These are phyloP conservation scores for Vitis amurensis DNA, from an alignment of 164 flowering plant genomes.

Conservation along the genomic window DNA sequence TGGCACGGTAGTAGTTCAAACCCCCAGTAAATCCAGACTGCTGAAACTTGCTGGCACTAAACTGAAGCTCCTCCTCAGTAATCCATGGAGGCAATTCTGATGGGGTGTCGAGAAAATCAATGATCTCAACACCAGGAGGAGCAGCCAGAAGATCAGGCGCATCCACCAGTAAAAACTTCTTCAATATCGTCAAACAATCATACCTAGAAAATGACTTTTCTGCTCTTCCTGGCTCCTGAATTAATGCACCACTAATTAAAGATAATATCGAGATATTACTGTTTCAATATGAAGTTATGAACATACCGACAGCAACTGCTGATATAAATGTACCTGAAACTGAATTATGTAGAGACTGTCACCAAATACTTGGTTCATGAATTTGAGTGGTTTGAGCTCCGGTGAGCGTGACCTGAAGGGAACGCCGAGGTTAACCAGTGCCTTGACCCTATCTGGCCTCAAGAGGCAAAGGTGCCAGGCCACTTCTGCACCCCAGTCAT, in stretches of 20 bases:
- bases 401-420: slow-evolving; percentile 27
- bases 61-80: slow-evolving; percentile 18
- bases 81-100: slow-evolving; percentile 21
- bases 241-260: not conserved
- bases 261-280: too few relatives aligned
- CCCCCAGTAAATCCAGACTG: slow-evolving; percentile 22
- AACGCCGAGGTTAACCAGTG: slow-evolving; percentile 25
- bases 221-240: slow-evolving; percentile 14
- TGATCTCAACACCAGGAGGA: slow-evolving; percentile 23
- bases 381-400: slow-evolving; percentile 17
- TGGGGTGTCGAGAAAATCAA: slow-evolving; percentile 22
- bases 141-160: slow-evolving; percentile 21
- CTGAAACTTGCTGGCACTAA: slow-evolving; percentile 12
- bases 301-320: too few relatives aligned
- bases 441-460: slow-evolving; percentile 36
- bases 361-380: slow-evolving; percentile 20
- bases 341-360: slow-evolving; percentile 25
- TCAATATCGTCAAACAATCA: slow-evolving; percentile 13
- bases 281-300: too few relatives aligned
- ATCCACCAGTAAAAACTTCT: slow-evolving; percentile 17
- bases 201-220: slow-evolving; percentile 11
- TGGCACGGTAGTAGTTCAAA: slow-evolving; percentile 27
- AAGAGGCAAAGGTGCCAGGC: slow-evolving; percentile 24
- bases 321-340: too few relatives aligned
- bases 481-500: slow-evolving; percentile 38